A percentile compares a stretch with the other conserved stretches of the same genome.
Conservation (phyloP, 805 yeast genomes). For the Kazachstania martiniae region DNA sequence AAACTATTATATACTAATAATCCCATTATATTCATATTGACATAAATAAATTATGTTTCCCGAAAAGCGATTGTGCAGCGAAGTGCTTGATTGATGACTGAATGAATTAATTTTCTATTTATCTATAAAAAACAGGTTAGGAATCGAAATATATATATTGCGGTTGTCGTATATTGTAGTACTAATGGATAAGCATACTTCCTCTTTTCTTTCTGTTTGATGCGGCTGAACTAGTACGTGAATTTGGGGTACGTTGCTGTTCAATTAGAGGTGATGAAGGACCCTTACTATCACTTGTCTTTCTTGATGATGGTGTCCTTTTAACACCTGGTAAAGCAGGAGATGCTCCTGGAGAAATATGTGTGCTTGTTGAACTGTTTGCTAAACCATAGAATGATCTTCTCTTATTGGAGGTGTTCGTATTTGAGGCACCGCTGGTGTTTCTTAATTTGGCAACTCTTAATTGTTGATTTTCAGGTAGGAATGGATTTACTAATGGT, state of each 20-base stretch:
- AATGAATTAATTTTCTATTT: not conserved
- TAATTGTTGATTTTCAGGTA: not conserved
- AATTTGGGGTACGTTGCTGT: too few species aligned
- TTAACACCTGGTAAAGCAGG: constrained; percentile 12
- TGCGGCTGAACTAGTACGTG: too few species aligned
- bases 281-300: constrained; percentile 1
- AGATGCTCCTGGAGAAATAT: not conserved
- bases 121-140: too few species aligned
- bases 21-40: not conserved
- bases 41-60: not conserved
- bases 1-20: not conserved
- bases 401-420: constrained; percentile 3
- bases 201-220: too few species aligned
- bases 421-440: not conserved
- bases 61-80: too few species aligned
- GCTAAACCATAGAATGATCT: constrained; percentile 6
- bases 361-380: too few species aligned
- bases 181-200: too few species aligned
- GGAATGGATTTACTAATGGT: too few species aligned
- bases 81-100: not conserved
- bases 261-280: not conserved
- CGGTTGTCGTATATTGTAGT: too few species aligned
- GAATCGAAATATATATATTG: too few species aligned
- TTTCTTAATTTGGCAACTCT: constrained; percentile 1
- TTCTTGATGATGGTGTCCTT: constrained; percentile 7